Evolutionary conservation across 345 rosid species (phyloP).

Genomic region (Gossypium bickii): DNA sequence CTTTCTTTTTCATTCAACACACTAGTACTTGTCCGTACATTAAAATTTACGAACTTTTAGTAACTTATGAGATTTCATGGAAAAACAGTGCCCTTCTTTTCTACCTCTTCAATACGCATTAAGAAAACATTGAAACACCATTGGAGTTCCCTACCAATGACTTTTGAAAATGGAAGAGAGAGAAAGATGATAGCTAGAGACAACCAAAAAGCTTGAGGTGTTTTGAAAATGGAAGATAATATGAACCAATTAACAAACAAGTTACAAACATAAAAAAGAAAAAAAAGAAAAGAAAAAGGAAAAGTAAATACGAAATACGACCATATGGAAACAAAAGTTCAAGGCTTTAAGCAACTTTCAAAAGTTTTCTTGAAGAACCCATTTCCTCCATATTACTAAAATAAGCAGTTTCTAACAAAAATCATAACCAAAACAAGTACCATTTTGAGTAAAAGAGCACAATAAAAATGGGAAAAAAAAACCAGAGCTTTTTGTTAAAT

Average conservation of each 20-base stretch:
- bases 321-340: background rate
- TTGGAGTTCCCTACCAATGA: background rate
- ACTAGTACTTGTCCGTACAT: background rate
- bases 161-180: constrained; percentile 1
- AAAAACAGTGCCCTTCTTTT: constrained; percentile 7
- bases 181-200: constrained; percentile 13
- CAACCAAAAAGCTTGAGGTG: background rate
- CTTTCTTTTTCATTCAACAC: constrained; percentile 13
- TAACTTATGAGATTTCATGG: background rate
- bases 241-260: constrained; percentile 18
- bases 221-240: constrained; percentile 15
- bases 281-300: background rate
- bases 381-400: background rate
- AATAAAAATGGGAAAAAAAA: constrained; percentile 5
- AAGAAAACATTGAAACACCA: constrained; percentile 1
- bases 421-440: background rate
- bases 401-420: constrained; percentile 9
- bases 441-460: constrained; percentile 6
- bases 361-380: constrained; percentile 7
- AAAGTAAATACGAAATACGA: background rate
- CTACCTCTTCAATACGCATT: background rate
- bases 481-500: constrained; percentile 9
- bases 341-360: constrained; percentile 9
- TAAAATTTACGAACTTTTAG: constrained; percentile 4
- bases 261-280: constrained; percentile 2